phyloP scores from a whole-genome alignment of 2,329 filamentous ascomycete genomes.

The Epichloe scottii region DNA sequence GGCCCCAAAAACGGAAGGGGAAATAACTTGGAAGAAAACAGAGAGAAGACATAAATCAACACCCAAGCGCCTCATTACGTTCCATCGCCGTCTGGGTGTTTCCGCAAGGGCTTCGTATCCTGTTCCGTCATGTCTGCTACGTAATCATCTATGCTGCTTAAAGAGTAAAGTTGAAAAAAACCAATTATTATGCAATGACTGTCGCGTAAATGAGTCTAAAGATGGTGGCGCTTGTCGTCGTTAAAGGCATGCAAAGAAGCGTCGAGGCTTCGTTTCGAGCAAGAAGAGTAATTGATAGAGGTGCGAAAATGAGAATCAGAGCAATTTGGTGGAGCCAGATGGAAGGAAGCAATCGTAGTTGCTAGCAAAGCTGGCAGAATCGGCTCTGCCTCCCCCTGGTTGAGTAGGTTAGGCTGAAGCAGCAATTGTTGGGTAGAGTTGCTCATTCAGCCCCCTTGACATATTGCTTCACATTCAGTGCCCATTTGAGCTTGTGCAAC shows the following conservation, averaged over 20 bases:
- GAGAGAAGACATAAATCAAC: conserved; percentile 6
- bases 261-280: background rate
- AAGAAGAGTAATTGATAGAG: too few species aligned
- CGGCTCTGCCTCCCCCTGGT: background rate
- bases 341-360: background rate
- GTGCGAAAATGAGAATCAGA: too few species aligned
- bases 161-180: background rate
- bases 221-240: background rate
- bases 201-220: background rate
- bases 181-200: background rate
- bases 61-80: conserved; percentile 7
- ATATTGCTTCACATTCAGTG: conserved; percentile 53
- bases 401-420: background rate
- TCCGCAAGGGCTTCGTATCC: conserved; percentile 5
- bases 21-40: background rate
- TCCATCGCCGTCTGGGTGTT: background rate
- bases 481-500: conserved; percentile 61
- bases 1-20: background rate
- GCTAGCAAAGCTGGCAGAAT: background rate
- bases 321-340: background rate
- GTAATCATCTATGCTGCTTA: conserved; percentile 3
- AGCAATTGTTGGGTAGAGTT: background rate
- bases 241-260: background rate
- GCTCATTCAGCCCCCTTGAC: conserved; percentile 39
- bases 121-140: conserved; percentile 4